These are phyloP conservation scores for Pythium dissimile DNA, from an alignment of 352 stramenopile species.

Conservation along the genomic window DNA sequence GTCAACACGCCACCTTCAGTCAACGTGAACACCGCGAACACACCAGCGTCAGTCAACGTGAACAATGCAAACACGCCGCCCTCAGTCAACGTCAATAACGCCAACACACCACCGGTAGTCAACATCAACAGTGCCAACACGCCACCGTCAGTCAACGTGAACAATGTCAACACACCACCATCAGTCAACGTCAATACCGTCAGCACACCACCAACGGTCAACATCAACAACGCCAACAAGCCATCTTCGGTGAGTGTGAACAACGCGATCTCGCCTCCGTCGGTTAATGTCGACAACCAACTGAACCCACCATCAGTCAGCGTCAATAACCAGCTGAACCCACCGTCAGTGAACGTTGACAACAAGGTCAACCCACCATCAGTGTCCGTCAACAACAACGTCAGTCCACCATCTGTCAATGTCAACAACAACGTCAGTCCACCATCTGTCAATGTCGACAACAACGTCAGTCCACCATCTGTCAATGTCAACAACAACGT, in stretches of 20 bases:
- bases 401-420: neutral
- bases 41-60: neutral
- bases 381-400: neutral
- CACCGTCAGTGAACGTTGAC: slow-evolving; percentile 8
- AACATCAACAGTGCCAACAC: neutral
- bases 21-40: neutral
- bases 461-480: neutral
- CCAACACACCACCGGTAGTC: neutral
- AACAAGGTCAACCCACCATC: neutral
- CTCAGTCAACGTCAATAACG: neutral
- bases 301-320: neutral
- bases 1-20: neutral
- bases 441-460: slow-evolving; percentile 1
- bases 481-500: slow-evolving; percentile 2
- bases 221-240: slow-evolving; percentile 4
- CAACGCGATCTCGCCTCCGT: neutral
- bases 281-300: slow-evolving; percentile 6
- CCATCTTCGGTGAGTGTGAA: neutral
- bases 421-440: neutral
- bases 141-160: slow-evolving; percentile 1
- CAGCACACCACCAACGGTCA: neutral
- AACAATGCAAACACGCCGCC: no score
- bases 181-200: neutral
- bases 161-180: slow-evolving; percentile 1
- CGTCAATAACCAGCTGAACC: slow-evolving; percentile 1